Conservation (phyloP, 1,284 basidiomycete genomes). For the Cystobasidium sp. region DNA sequence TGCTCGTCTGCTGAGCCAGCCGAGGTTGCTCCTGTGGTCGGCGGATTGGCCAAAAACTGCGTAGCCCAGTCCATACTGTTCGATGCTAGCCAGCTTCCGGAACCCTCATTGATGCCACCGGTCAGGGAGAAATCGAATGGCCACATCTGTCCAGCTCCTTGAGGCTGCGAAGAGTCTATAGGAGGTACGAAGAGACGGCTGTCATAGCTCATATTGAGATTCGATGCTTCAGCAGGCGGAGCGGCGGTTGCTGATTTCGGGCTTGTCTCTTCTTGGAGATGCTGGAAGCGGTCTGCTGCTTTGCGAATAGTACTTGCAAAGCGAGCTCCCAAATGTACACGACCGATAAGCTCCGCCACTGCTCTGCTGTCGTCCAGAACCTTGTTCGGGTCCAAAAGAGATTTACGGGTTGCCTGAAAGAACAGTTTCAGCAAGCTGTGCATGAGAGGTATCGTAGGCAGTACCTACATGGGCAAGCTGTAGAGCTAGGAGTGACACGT, state of each 20-base stretch:
- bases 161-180: neutral
- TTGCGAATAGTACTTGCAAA: slow-evolving; percentile 13
- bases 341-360: neutral
- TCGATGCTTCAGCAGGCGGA: neutral
- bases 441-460: neutral
- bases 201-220: neutral
- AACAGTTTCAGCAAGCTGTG: neutral
- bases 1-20: slow-evolving; percentile 11
- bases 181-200: slow-evolving; percentile 4
- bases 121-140: slow-evolving; percentile 15
- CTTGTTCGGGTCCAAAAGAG: neutral
- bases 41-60: slow-evolving; percentile 3
- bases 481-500: slow-evolving; percentile 2
- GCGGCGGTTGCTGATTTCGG: neutral
- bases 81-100: neutral
- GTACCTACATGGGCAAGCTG: neutral
- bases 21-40: neutral
- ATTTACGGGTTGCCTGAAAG: neutral
- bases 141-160: slow-evolving; percentile 3
- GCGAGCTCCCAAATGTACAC: neutral
- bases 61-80: slow-evolving; percentile 3
- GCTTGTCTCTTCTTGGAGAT: neutral
- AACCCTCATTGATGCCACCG: slow-evolving; percentile 8
- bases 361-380: slow-evolving; percentile 6
- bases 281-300: slow-evolving; percentile 8